Percentiles rank a stretch among this genome's conserved stretches.
Conservation (phyloP, 441 rosid species). For the Gossypium schwendimanii region DNA sequence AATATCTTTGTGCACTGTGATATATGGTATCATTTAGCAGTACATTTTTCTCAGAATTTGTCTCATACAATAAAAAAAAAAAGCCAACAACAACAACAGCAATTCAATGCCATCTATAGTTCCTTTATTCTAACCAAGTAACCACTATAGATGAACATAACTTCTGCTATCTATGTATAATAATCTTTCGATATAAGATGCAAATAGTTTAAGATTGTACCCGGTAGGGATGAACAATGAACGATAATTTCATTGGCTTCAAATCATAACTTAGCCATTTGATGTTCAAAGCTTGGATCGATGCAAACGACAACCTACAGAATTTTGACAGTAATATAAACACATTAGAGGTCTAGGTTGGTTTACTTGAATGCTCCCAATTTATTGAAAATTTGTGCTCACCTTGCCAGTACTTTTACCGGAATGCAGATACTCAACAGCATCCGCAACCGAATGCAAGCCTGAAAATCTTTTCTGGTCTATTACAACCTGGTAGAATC, state of each 20-base stretch:
- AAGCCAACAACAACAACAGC: too few relatives aligned
- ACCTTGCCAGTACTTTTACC: conserved; percentile 98
- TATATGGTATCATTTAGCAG: background rate
- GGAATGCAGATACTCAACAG: conserved; percentile 90
- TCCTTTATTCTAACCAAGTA: background rate
- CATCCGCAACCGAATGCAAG: conserved; percentile 56
- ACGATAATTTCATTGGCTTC: background rate
- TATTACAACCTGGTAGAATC: conserved; percentile 42
- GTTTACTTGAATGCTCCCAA: background rate
- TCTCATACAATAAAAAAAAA: background rate
- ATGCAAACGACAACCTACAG: conserved; percentile 75
- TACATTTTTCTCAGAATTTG: background rate
- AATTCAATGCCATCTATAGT: background rate
- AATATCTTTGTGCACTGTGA: background rate
- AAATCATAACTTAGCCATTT: conserved; percentile 45
- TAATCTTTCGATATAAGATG: background rate
- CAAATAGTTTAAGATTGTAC: background rate
- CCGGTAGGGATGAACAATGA: background rate
- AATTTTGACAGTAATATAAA: background rate
- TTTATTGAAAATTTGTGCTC: background rate
- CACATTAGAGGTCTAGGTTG: background rate
- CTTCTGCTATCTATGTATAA: background rate
- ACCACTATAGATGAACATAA: background rate
- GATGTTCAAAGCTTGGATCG: conserved; percentile 56
- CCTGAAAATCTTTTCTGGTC: conserved; percentile 42